These are phyloP conservation scores for Naumovozyma dairenensis DNA, from an alignment of 805 yeast genomes.

Conservation along the genomic window DNA sequence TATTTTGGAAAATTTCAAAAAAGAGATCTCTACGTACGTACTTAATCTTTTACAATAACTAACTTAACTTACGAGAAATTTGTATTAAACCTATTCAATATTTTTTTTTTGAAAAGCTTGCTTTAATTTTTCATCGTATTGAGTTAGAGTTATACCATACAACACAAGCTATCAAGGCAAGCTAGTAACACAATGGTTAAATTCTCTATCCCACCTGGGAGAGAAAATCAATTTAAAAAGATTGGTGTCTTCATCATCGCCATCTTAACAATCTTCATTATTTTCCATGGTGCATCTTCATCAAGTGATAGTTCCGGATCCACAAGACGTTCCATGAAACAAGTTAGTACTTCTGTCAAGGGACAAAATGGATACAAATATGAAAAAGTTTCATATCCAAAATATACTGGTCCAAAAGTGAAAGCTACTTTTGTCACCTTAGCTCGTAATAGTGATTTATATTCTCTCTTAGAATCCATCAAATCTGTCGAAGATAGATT, in stretches of 20 bases:
- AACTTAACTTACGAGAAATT: too few relatives aligned
- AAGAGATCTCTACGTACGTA: too few relatives aligned
- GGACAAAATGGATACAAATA: constrained; percentile 10
- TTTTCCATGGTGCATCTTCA: constrained; percentile 9
- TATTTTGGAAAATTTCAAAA: too few relatives aligned
- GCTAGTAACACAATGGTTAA: constrained; percentile 12
- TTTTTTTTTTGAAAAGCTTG: too few relatives aligned
- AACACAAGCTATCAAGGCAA: too few relatives aligned
- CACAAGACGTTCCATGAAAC: not conserved
- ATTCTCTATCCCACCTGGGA: constrained; percentile 9
- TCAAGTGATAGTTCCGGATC: not conserved
- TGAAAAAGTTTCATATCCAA: constrained; percentile 8
- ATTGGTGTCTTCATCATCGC: constrained; percentile 13
- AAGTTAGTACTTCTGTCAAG: constrained; percentile 1
- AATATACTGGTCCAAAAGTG: constrained; percentile 31
- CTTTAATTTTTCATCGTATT: too few relatives aligned
- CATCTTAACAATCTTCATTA: constrained; percentile 9
- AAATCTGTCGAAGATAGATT: constrained; percentile 82
- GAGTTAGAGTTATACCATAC: too few relatives aligned
- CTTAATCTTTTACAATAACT: too few relatives aligned
- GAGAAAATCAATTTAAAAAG: constrained; percentile 8
- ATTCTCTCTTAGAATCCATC: constrained; percentile 52
- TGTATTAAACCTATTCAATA: too few relatives aligned
- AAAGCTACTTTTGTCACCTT: constrained; percentile 76
- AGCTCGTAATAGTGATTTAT: constrained; percentile 67